Conservation (phyloP, 2,329 filamentous ascomycete genomes). For the Neofusicoccum parvum region DNA sequence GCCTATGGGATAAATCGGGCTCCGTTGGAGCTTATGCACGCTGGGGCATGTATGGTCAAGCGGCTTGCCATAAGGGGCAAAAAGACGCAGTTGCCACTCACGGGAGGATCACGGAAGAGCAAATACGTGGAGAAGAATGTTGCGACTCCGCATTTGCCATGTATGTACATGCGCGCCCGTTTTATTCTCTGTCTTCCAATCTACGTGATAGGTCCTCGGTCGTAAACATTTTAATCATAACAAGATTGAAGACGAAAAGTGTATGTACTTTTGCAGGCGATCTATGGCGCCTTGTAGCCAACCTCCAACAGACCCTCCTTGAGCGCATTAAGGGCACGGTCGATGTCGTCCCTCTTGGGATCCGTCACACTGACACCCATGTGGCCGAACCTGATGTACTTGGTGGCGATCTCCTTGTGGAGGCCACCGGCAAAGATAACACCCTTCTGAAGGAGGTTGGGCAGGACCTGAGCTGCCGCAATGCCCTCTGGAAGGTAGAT, state of each 20-base stretch:
- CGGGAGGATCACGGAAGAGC: background rate
- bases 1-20: background rate
- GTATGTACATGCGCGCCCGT: background rate
- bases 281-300: slow-evolving; percentile 56
- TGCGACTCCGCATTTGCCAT: background rate
- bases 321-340: slow-evolving; percentile 78
- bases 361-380: slow-evolving; percentile 96
- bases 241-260: background rate
- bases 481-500: slow-evolving; percentile 90
- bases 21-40: background rate
- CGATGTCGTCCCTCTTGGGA: slow-evolving; percentile 75
- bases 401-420: slow-evolving; percentile 91
- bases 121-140: background rate
- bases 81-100: background rate
- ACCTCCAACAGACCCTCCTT: slow-evolving; percentile 74
- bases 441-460: slow-evolving; percentile 80
- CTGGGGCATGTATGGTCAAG: background rate
- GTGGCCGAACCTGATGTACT: slow-evolving; percentile 94
- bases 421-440: slow-evolving; percentile 94
- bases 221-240: background rate
- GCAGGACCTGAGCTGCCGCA: slow-evolving; percentile 78
- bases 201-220: background rate
- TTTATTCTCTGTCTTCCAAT: background rate
- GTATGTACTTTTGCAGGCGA: background rate
- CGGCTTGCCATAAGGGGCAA: background rate